Evolutionary conservation across 75 land plant species (phyloP).

Genomic region (Isoetes taiwanensis): DNA sequence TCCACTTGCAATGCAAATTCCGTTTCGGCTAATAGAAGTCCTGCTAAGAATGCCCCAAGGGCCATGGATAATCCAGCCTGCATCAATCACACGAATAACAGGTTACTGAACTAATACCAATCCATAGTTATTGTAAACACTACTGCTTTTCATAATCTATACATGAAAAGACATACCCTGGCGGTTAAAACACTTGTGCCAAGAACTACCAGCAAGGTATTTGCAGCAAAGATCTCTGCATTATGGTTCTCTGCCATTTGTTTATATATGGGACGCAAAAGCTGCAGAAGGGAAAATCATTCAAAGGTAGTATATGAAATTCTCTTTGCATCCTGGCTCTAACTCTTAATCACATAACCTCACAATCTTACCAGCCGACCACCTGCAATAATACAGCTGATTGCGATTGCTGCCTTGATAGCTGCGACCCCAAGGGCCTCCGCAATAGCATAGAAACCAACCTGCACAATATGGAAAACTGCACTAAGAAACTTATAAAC

Average conservation of each 20-base stretch:
- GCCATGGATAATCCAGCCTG: slow-evolving; percentile 99
- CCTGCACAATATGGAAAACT: slow-evolving; percentile 24
- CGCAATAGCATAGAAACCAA: slow-evolving; percentile 95
- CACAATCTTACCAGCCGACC: slow-evolving; percentile 73
- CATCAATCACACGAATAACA: background rate
- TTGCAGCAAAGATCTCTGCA: slow-evolving; percentile 98
- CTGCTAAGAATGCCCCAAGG: slow-evolving; percentile 95
- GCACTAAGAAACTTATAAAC: background rate
- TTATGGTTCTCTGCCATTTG: slow-evolving; percentile 97
- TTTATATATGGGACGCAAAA: slow-evolving; percentile 90
- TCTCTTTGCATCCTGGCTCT: background rate
- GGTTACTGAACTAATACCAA: background rate
- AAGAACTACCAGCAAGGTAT: slow-evolving; percentile 88
- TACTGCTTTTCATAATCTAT: background rate
- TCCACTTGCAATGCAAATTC: slow-evolving; percentile 97
- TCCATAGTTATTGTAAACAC: background rate
- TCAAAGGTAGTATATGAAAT: background rate
- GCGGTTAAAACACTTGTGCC: slow-evolving; percentile 97
- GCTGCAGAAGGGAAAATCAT: slow-evolving; percentile 26
- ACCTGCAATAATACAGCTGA: slow-evolving; percentile 87
- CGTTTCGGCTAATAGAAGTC: slow-evolving; percentile 91
- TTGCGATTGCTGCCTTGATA: slow-evolving; percentile 85
- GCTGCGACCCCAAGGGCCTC: slow-evolving; percentile 97
- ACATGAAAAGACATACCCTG: slow-evolving; percentile 41
- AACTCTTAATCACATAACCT: background rate